phyloP scores from a whole-genome alignment of 2,329 filamentous ascomycete species.

The Penicillium sp. region DNA sequence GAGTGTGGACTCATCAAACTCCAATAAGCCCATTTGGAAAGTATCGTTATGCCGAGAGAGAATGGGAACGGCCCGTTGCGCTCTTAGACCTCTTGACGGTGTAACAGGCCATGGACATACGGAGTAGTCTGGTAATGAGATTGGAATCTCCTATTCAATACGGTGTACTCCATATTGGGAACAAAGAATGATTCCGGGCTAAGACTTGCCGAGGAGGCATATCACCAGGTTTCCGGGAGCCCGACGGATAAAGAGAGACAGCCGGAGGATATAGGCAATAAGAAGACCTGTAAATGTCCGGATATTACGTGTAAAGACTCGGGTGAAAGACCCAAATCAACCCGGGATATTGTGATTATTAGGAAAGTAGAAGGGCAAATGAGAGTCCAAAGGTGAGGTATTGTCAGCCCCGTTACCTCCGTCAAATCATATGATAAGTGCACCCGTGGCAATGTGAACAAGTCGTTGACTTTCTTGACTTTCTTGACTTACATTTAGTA shows the following conservation, averaged over 20 bases:
- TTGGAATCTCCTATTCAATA: neutral
- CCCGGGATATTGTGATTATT: neutral
- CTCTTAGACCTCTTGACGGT: neutral
- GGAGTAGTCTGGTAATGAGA: neutral
- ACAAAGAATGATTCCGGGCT: neutral
- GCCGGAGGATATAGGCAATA: neutral
- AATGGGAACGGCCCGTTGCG: slow-evolving; percentile 5
- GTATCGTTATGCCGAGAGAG: neutral
- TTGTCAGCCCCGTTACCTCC: neutral
- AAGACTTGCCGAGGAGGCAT: neutral
- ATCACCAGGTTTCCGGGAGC: neutral
- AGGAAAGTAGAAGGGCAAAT: neutral
- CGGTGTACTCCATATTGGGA: neutral
- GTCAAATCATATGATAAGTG: neutral
- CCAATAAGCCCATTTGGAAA: neutral
- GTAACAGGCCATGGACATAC: neutral
- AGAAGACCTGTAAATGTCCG: neutral
- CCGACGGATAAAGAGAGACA: neutral
- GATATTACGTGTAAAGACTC: neutral
- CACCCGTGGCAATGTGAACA: neutral
- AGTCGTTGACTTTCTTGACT: neutral
- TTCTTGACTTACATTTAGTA: neutral
- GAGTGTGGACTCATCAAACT: neutral
- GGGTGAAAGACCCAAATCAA: neutral
- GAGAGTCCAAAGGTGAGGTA: neutral